Percentiles rank a stretch among this genome's conserved stretches.
Evolutionary conservation across 257 asterid genomes (phyloP).

Genomic region (Forsythia suspensa): DNA sequence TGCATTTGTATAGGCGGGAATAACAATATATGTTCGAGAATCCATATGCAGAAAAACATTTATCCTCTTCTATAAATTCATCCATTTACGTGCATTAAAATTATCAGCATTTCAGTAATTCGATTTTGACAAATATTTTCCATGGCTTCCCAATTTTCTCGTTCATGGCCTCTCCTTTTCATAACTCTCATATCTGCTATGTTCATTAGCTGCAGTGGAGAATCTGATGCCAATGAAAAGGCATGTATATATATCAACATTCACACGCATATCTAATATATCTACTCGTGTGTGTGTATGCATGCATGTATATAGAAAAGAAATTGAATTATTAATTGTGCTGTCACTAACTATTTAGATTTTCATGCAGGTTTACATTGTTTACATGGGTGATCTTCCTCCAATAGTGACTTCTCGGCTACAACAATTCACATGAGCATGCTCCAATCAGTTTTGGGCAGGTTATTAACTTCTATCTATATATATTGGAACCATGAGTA

Average conservation of each 20-base stretch:
- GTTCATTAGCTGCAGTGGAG: conserved; percentile 24
- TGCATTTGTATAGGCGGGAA: conserved; percentile 26
- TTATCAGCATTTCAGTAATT: not conserved
- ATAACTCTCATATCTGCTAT: conserved; percentile 28
- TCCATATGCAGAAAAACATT: not conserved
- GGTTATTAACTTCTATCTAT: conserved; percentile 19
- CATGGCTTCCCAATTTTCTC: conserved; percentile 25
- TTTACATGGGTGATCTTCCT: conserved; percentile 59
- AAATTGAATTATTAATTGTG: not conserved
- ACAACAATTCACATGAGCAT: conserved; percentile 46
- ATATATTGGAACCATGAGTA: not conserved
- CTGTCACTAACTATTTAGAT: not conserved
- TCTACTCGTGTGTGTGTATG: not conserved
- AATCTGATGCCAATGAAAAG: conserved; percentile 38
- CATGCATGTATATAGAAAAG: not conserved
- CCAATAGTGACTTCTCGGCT: conserved; percentile 36
- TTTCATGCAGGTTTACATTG: conserved; percentile 43
- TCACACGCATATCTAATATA: not conserved
- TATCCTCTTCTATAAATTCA: conserved; percentile 20
- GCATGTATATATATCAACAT: conserved; percentile 11
- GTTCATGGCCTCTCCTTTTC: conserved; percentile 24
- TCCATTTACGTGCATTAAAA: conserved; percentile 14
- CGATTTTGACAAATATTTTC: not conserved
- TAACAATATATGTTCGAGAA: conserved; percentile 28
- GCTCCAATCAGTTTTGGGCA: conserved; percentile 46